phyloP scores from a whole-genome alignment of 2,329 filamentous ascomycete species.

The Penicillium sp. region DNA sequence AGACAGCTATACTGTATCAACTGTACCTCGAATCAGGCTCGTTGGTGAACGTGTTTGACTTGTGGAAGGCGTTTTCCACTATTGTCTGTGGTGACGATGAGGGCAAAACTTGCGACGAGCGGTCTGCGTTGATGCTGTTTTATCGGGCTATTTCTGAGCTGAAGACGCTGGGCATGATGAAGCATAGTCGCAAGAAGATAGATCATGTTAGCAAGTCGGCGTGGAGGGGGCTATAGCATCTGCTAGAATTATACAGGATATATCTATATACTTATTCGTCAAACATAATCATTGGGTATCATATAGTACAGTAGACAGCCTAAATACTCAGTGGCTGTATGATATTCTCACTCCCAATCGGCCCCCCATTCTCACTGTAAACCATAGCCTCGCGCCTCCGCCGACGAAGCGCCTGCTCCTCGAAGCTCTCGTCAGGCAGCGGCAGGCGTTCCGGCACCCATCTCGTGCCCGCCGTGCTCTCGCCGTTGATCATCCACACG shows the following conservation, averaged over 20 bases:
- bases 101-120: constrained; percentile 27
- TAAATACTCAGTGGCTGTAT: constrained; percentile 56
- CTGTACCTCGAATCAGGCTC: constrained; percentile 61
- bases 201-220: constrained; percentile 84
- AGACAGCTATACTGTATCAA: constrained; percentile 58
- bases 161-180: constrained; percentile 80
- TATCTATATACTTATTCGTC: too few species aligned
- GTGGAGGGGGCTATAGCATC: constrained; percentile 68
- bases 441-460: constrained; percentile 28
- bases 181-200: constrained; percentile 82
- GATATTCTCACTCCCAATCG: constrained; percentile 71
- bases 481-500: constrained; percentile 50
- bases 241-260: too few species aligned
- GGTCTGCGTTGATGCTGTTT: constrained; percentile 63
- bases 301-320: constrained; percentile 6
- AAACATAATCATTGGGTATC: constrained; percentile 26
- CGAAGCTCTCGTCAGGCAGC: constrained; percentile 29
- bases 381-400: constrained; percentile 86
- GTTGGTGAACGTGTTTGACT: constrained; percentile 58
- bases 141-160: constrained; percentile 83
- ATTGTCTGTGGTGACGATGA: constrained; percentile 37
- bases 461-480: constrained; percentile 46
- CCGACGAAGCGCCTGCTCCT: constrained; percentile 68
- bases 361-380: constrained; percentile 76
- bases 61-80: constrained; percentile 59